Conservation (phyloP, 768 basidiomycete genomes). For the Psilocybe cyanescens region DNA sequence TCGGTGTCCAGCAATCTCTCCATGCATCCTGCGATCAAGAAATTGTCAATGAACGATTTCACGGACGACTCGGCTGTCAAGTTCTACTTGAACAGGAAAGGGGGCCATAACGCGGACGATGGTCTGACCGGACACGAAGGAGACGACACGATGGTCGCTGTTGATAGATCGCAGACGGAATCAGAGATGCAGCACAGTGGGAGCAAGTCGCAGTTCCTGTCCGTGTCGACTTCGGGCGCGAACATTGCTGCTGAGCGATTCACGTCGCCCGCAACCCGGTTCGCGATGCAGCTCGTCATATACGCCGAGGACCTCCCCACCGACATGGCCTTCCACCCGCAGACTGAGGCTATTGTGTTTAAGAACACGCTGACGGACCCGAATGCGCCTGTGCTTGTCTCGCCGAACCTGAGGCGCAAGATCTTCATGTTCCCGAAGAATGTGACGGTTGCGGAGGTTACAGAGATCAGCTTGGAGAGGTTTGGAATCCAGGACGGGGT, state of each 20-base stretch:
- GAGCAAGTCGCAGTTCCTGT: constrained; percentile 42
- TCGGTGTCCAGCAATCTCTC: constrained; percentile 92
- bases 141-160: constrained; percentile 45
- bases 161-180: constrained; percentile 33
- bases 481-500: constrained; percentile 98
- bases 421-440: constrained; percentile 94
- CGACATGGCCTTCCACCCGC: constrained; percentile 91
- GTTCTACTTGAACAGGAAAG: constrained; percentile 85
- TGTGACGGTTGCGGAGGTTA: constrained; percentile 94
- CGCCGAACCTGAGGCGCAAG: constrained; percentile 69
- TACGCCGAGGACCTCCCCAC: constrained; percentile 93
- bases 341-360: constrained; percentile 93
- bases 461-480: constrained; percentile 88
- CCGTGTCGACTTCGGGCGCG: constrained; percentile 39
- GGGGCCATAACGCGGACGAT: constrained; percentile 41
- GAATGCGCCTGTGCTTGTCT: constrained; percentile 51
- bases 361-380: constrained; percentile 69
- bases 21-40: constrained; percentile 94
- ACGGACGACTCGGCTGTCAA: constrained; percentile 97
- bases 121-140: constrained; percentile 43
- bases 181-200: constrained; percentile 26
- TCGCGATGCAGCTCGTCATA: constrained; percentile 86
- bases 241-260: constrained; percentile 73
- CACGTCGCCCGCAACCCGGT: constrained; percentile 82
- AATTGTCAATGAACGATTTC: constrained; percentile 96